These are phyloP conservation scores for Aspergillus udagawae DNA, from an alignment of 2,329 filamentous ascomycete species.

Conservation along the genomic window DNA sequence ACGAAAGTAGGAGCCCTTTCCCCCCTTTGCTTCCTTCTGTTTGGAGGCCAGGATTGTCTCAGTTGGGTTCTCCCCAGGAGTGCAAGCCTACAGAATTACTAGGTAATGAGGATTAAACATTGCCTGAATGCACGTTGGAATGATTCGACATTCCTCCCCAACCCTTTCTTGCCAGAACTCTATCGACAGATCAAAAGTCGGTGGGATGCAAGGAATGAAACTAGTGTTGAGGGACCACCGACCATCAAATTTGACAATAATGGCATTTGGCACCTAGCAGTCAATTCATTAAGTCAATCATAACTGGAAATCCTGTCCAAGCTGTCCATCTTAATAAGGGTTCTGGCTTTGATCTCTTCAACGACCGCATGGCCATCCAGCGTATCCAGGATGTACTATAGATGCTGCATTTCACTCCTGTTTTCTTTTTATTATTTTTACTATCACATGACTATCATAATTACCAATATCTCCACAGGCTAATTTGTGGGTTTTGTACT, in stretches of 20 bases:
- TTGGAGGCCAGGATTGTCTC: neutral
- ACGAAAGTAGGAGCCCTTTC: neutral
- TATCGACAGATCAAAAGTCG: neutral
- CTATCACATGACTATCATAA: neutral
- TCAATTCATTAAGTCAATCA: neutral
- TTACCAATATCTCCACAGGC: no score
- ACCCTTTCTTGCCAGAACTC: neutral
- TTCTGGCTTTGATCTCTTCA: constrained; percentile 81
- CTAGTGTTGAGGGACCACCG: neutral
- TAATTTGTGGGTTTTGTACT: no score
- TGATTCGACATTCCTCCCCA: neutral
- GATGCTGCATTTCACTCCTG: neutral
- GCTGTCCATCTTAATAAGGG: constrained; percentile 53
- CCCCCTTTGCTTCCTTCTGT: neutral
- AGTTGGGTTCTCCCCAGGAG: no score
- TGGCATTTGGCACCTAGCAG: neutral
- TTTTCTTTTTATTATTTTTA: neutral
- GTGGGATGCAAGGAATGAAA: neutral
- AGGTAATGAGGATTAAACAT: no score
- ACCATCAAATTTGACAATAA: neutral
- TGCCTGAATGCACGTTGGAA: no score
- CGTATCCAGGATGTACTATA: constrained; percentile 72
- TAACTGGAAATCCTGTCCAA: neutral
- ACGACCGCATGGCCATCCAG: constrained; percentile 97
- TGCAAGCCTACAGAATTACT: neutral